Evolutionary conservation across 2,329 filamentous ascomycete species (phyloP), one percentile per base, ranked within the genome.

Genomic region (Cercospora canescens): DNA sequence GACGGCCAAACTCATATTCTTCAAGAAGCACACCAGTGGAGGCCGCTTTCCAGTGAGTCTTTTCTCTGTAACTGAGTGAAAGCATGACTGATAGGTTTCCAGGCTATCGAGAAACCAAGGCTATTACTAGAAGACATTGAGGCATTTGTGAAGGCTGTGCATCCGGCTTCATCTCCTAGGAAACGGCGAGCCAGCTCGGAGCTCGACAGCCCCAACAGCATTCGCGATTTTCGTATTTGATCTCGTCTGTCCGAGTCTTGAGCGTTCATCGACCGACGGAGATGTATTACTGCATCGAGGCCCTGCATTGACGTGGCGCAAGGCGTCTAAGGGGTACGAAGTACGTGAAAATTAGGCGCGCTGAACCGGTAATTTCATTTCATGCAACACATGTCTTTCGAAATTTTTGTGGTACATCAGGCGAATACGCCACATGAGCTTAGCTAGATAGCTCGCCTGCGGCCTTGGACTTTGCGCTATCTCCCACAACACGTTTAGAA

Each of bases 1-100:
- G 63, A 75, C 77, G 3, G 77, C 73, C 0, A 80, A 81, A 45
- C 65, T 84, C 41, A 78, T 81, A 1, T 78, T 71, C 56, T 80
- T 78, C 50, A 71, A 68, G 24, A 68, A 71, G 21, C 82, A 83
- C 70, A 76, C 79, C 32, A 66, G 72, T 12, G 78, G 79, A 14
- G 79, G 78, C 0, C 79, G 80, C 71, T 81, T 81, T 45, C 39
- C 39, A 11, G 39, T 45, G 39, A 45, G 39, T 45, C 9, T n/a
- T 21, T 24, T 24, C 39, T 24, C 18, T 45, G n/a, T 6, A 12
- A 6, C 39, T 45, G 3, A 3, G 0, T 6, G 39, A 2, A 24
- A 21, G 2, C 39, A 21, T 45, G 4, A 45, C 18, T 45, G 39
- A 45, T 2, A 3, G 24, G 2, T 45, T 21, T 8, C n/a, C 4